Conservation (phyloP, 2,329 filamentous ascomycete species). For the Coniochaeta sp. region DNA sequence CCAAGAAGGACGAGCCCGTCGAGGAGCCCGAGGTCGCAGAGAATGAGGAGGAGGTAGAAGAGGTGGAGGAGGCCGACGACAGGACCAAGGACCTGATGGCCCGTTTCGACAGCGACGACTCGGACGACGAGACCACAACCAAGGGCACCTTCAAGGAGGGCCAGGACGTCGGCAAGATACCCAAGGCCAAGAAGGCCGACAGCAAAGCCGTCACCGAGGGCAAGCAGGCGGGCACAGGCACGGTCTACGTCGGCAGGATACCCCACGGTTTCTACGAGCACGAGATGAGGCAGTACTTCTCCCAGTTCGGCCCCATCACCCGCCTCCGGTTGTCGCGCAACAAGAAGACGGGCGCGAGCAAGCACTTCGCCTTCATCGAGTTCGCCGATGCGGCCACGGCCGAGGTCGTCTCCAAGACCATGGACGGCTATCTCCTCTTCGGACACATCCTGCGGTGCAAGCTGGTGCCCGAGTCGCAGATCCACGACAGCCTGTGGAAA, state of each 20-base stretch:
- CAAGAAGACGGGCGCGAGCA: slow-evolving; percentile 81
- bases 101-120: slow-evolving; percentile 16
- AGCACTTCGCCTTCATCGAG: slow-evolving; percentile 93
- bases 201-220: slow-evolving; percentile 19
- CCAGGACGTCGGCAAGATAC: slow-evolving; percentile 32
- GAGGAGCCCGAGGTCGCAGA: slow-evolving; percentile 7
- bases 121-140: slow-evolving; percentile 9
- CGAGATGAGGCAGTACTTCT: slow-evolving; percentile 89
- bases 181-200: slow-evolving; percentile 35
- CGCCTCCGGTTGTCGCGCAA: slow-evolving; percentile 81
- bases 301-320: slow-evolving; percentile 81
- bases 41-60: slow-evolving; percentile 7
- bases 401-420: slow-evolving; percentile 86
- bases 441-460: slow-evolving; percentile 90
- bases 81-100: slow-evolving; percentile 17
- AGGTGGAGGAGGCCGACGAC: slow-evolving; percentile 17
- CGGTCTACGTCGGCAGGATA: slow-evolving; percentile 77
- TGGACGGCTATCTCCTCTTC: slow-evolving; percentile 96
- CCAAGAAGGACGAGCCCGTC: slow-evolving; percentile 5
- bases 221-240: slow-evolving; percentile 55
- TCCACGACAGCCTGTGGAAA: slow-evolving; percentile 80
- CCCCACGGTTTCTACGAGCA: slow-evolving; percentile 83
- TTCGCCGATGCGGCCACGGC: slow-evolving; percentile 74
- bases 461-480: slow-evolving; percentile 64
- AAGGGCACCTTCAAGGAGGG: slow-evolving; percentile 18